phyloP scores from a whole-genome alignment of 2,329 filamentous ascomycete genomes.

The Metarhizium sp. region DNA sequence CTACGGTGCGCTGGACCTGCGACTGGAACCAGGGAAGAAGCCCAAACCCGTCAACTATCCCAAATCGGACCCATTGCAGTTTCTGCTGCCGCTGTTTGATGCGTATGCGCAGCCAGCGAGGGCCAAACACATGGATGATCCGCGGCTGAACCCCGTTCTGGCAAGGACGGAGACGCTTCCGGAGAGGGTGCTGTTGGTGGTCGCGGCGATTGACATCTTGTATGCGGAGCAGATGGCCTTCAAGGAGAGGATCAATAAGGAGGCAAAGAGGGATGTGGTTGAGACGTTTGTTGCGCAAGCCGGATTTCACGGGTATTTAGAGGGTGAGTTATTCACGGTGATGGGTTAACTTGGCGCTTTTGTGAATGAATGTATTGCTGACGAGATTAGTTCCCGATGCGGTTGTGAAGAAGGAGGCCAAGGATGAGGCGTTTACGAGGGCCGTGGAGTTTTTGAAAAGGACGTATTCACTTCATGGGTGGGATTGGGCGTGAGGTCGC shows the following conservation, averaged over 20 bases:
- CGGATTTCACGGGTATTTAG: slow-evolving; percentile 19
- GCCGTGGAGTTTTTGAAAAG: slow-evolving; percentile 10
- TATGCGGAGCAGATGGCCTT: slow-evolving; percentile 17
- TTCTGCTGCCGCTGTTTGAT: slow-evolving; percentile 13
- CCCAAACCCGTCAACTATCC: slow-evolving; percentile 16
- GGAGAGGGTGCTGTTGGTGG: slow-evolving; percentile 27
- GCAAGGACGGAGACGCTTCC: slow-evolving; percentile 20
- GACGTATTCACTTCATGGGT: slow-evolving; percentile 1
- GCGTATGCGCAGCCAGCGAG: slow-evolving; percentile 27
- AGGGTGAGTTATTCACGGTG: slow-evolving; percentile 7
- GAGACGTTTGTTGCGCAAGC: slow-evolving; percentile 13
- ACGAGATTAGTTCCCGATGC: slow-evolving; percentile 11
- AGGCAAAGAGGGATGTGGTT: slow-evolving; percentile 13
- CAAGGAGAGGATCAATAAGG: slow-evolving; percentile 22
- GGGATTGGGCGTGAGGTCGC: not conserved
- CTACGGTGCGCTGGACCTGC: no score
- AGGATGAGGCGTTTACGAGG: slow-evolving; percentile 5
- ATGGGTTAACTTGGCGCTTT: not conserved
- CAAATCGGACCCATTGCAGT: no score
- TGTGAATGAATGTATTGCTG: not conserved
- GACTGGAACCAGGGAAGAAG: slow-evolving; percentile 27
- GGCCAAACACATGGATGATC: slow-evolving; percentile 17
- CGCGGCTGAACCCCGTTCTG: slow-evolving; percentile 27
- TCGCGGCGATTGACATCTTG: slow-evolving; percentile 31
- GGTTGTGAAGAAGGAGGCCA: slow-evolving; percentile 9